Base-by-base conservation (phyloP, 306 rosid species). In the Gillenia trifoliata region DNA sequence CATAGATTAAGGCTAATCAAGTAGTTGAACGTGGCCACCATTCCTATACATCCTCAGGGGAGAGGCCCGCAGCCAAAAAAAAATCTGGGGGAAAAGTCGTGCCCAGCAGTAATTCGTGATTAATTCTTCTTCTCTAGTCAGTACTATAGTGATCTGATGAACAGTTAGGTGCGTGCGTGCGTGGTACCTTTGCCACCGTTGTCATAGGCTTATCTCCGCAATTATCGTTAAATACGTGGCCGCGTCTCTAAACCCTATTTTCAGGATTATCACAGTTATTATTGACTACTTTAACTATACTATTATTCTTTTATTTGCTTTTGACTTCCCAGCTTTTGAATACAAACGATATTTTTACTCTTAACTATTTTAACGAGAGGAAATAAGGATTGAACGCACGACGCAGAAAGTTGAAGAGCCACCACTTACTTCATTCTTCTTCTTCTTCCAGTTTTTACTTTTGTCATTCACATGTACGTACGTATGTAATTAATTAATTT, bases 161-260 rank as follows among this genome's bases (percentile, higher is more conserved):
- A 16, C 5, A 4, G 20, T 49, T 5, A 49, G 17, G 41, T 19
- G 55, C 55, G 41, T 19, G 55, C 55, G 55, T 16, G 66, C 64
- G 25, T 34, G 28, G 23, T 29, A 19, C 43, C 34, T 43, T 5
- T 36, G 23, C 50, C 78, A 40, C 59, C 22, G 76, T 17, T n/a
- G n/a, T n/a, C 26, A 17, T 1, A 6, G 2, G 23, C 1, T 59
- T 55, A 0, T 22, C 61, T 22, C 78, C 74, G 67, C 41, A 57
- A 76, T 57, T 13, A 7, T n/a, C 61, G 79, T 29, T 25, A 3
- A 7, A 66, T 59, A 38, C 79, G 73, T 75, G 57, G 56, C 68
- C 79, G 3, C 52, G 52, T 64, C n/a, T 9, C 1, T 36, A 36
- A 36, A 36, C 41, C 41, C 11, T 8, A 8, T 6, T 36, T 36